phyloP scores from a whole-genome alignment of 306 rosid genomes.

The Alnus glutinosa region DNA sequence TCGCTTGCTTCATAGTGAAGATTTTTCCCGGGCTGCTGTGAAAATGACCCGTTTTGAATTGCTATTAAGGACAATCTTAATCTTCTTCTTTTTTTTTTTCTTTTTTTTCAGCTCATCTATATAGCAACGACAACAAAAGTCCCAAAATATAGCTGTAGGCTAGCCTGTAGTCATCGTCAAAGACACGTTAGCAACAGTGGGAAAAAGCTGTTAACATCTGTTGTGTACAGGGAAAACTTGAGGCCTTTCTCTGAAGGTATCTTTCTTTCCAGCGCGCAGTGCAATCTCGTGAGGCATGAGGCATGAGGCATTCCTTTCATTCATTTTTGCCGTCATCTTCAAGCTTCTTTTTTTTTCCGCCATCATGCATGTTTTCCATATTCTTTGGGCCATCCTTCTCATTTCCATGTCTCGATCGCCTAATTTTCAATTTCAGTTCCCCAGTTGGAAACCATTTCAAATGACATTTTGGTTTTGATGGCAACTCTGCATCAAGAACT shows the following conservation, averaged over 20 bases:
- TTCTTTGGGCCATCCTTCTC: constrained; percentile 12
- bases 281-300: neutral
- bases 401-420: constrained; percentile 10
- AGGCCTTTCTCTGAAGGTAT: neutral
- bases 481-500: neutral
- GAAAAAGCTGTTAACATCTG: neutral
- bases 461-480: neutral
- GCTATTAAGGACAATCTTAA: too few species aligned
- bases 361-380: constrained; percentile 18
- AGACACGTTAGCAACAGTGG: neutral
- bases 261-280: constrained; percentile 8
- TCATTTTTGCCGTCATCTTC: too few species aligned
- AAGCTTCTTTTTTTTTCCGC: neutral
- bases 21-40: too few species aligned
- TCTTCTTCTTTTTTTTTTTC: too few species aligned
- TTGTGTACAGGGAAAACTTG: too few species aligned
- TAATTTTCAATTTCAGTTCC: neutral
- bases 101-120: too few species aligned
- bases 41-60: too few species aligned
- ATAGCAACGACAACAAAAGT: too few species aligned
- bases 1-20: too few species aligned
- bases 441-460: neutral
- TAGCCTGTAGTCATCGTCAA: too few species aligned
- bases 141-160: too few species aligned
- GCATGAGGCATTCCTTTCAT: neutral